phyloP scores from a whole-genome alignment of 441 rosid genomes.

The Populus hybrid region DNA sequence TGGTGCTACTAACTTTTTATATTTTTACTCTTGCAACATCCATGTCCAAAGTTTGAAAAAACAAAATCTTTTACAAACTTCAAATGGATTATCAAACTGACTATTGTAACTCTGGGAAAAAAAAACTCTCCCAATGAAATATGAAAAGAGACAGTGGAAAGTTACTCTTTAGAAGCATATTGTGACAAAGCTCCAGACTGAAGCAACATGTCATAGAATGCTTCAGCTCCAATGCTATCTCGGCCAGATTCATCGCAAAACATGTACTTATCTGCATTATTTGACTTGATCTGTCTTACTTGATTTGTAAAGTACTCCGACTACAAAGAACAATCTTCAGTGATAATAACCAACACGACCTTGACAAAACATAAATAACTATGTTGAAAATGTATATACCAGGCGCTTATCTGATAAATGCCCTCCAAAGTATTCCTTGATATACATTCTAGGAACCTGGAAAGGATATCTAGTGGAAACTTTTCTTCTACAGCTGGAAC shows the following conservation, averaged over 20 bases:
- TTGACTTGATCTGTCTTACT: slow-evolving; percentile 44
- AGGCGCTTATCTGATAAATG: slow-evolving; percentile 43
- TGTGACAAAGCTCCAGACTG: slow-evolving; percentile 69
- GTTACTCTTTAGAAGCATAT: slow-evolving; percentile 62
- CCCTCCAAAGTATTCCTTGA: slow-evolving; percentile 68
- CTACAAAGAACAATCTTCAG: slow-evolving; percentile 29
- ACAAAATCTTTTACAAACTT: background rate
- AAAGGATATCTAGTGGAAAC: slow-evolving; percentile 65
- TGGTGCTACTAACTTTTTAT: background rate
- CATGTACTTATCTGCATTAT: slow-evolving; percentile 55
- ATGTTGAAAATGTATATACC: slow-evolving; percentile 38
- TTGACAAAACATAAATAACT: slow-evolving; percentile 8
- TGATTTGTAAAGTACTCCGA: slow-evolving; percentile 36
- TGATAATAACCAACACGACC: slow-evolving; percentile 14
- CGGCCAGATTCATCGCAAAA: slow-evolving; percentile 57
- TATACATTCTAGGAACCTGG: slow-evolving; percentile 47
- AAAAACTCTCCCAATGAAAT: slow-evolving; percentile 2
- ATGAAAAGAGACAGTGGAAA: slow-evolving; percentile 15
- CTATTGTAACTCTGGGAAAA: background rate
- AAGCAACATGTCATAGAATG: slow-evolving; percentile 50
- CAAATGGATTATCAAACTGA: slow-evolving; percentile 7
- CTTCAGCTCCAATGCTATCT: slow-evolving; percentile 52
- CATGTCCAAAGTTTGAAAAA: background rate
- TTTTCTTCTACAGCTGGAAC: slow-evolving; percentile 35
- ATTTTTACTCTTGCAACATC: background rate